Percentiles rank a stretch among this genome's conserved stretches.
phyloP scores from a whole-genome alignment of 108 stramenopile species.

The Licmophora abbreviata region DNA sequence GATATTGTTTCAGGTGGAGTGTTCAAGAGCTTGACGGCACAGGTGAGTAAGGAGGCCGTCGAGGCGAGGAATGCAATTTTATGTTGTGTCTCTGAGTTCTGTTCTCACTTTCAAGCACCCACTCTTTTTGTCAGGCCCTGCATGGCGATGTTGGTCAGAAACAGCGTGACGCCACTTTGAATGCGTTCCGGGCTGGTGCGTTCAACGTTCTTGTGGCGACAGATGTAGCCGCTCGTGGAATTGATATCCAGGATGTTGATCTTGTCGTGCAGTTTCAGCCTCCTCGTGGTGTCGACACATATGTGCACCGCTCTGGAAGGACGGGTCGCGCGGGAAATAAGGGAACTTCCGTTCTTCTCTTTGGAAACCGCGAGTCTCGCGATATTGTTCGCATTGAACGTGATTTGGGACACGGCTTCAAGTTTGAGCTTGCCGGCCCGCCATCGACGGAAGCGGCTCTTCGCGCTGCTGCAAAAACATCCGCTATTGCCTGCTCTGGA shows the following conservation, averaged over 20 bases:
- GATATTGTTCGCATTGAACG: conserved; percentile 92
- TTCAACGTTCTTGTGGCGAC: conserved; percentile 98
- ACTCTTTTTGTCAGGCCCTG: conserved; percentile 40
- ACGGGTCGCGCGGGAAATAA: conserved; percentile 96
- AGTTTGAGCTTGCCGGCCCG: conserved; percentile 79
- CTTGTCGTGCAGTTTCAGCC: conserved; percentile 93
- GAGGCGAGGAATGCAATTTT: background rate
- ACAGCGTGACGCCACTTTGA: conserved; percentile 94
- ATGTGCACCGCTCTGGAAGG: conserved; percentile 96
- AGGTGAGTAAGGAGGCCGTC: conserved; percentile 16
- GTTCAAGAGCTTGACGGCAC: conserved; percentile 83
- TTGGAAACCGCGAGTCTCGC: conserved; percentile 54
- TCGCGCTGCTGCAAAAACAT: conserved; percentile 76
- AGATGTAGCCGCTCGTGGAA: conserved; percentile 98
- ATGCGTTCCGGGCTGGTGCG: conserved; percentile 88
- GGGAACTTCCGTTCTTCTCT: conserved; percentile 94
- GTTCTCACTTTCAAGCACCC: background rate
- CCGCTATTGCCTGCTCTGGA: conserved; percentile 58
- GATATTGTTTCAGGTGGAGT: conserved; percentile 86
- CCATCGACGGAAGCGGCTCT: conserved; percentile 77
- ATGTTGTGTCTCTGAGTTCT: background rate
- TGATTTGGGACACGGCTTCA: conserved; percentile 85
- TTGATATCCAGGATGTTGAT: conserved; percentile 97
- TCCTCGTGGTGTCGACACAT: conserved; percentile 88
- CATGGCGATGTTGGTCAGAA: conserved; percentile 99